Percentiles rank a stretch among this genome's conserved stretches.
Evolutionary conservation across 768 basidiomycete species (phyloP).

Genomic region (Clitopilus hobsonii): DNA sequence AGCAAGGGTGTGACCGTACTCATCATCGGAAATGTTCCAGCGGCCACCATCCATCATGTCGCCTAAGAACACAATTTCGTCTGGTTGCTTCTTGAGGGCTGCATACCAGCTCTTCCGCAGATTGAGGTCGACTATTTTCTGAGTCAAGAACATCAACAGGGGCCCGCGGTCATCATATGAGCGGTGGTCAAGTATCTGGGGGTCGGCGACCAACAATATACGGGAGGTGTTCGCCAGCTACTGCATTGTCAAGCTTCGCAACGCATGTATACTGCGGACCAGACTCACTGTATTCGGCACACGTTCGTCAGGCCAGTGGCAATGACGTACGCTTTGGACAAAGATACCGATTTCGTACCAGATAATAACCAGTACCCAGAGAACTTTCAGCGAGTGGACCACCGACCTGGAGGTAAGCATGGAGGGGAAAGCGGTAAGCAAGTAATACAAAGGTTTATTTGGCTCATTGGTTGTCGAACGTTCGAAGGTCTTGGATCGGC

Average conservation of each 20-base stretch:
- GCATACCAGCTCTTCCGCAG: conserved; percentile 82
- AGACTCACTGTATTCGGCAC: conserved; percentile 23
- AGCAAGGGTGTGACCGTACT: too few species aligned
- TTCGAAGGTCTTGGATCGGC: background rate
- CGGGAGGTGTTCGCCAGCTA: conserved; percentile 31
- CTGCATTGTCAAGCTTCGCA: conserved; percentile 11
- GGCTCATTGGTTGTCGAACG: too few species aligned
- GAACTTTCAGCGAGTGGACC: conserved; percentile 42
- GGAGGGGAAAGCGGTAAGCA: background rate
- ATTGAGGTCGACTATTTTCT: conserved; percentile 73
- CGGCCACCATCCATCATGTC: conserved; percentile 92
- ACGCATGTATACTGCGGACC: background rate
- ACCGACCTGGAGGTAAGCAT: conserved; percentile 13
- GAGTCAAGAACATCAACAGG: conserved; percentile 54
- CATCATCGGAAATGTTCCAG: conserved; percentile 50
- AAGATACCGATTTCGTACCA: conserved; percentile 73
- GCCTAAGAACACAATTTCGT: conserved; percentile 79
- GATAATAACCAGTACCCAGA: conserved; percentile 60
- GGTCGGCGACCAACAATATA: conserved; percentile 83
- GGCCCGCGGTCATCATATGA: conserved; percentile 64
- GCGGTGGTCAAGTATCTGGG: conserved; percentile 74
- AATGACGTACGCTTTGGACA: conserved; percentile 36
- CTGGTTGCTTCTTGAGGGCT: conserved; percentile 53
- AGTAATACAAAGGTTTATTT: background rate
- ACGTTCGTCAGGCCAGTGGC: conserved; percentile 56